These are phyloP conservation scores for Flaveria sonorensis DNA, from an alignment of 129 eudicot species.

Conservation along the genomic window DNA sequence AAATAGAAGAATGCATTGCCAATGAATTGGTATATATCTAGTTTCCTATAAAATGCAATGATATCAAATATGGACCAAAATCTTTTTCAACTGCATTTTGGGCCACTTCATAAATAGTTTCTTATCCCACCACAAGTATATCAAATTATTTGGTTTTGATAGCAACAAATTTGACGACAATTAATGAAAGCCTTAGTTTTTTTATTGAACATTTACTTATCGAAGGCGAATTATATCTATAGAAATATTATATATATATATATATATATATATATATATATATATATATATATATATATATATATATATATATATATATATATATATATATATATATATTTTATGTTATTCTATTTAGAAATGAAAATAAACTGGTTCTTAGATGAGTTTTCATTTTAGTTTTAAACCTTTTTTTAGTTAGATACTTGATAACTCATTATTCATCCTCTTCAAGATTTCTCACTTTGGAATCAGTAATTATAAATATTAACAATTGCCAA, in stretches of 20 bases:
- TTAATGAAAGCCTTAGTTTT: not conserved
- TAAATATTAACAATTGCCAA: too few species aligned
- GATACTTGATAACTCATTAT: too few species aligned
- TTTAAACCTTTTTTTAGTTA: too few species aligned
- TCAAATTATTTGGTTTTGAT: slow-evolving; percentile 27
- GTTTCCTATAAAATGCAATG: not conserved
- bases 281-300: not conserved
- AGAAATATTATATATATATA: not conserved
- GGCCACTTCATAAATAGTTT: slow-evolving; percentile 37
- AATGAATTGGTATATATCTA: too few species aligned
- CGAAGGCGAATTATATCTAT: not conserved
- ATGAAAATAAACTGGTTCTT: too few species aligned
- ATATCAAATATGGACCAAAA: slow-evolving; percentile 27
- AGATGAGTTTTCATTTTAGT: too few species aligned
- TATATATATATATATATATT: not conserved
- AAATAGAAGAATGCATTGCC: too few species aligned
- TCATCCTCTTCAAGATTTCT: too few species aligned
- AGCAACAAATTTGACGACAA: slow-evolving; percentile 12
- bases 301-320: not conserved
- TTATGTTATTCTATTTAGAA: too few species aligned
- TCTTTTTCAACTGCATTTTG: slow-evolving; percentile 28
- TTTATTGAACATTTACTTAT: not conserved
- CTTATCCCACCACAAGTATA: slow-evolving; percentile 31
- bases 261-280: not conserved
- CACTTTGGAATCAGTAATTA: too few species aligned